Base-by-base conservation (phyloP, 768 basidiomycete species). In the Fomitopsis pulvina region DNA sequence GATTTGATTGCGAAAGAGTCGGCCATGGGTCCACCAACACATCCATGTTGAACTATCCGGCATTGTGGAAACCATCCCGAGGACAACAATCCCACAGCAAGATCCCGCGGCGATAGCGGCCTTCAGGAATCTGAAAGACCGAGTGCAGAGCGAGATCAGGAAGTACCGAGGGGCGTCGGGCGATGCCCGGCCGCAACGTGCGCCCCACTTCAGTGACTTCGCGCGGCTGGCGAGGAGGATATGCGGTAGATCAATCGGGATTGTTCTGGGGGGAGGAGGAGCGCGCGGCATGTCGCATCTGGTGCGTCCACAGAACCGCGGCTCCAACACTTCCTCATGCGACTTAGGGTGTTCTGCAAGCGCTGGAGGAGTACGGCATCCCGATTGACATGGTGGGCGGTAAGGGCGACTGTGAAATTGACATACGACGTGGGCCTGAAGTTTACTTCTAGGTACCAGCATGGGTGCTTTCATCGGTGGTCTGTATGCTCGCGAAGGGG, bases 231-330 rank as follows among this genome's bases (percentile, higher is more conserved):
- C 96, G 1, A 73, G 96, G 49, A 71, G 93, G 44, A 79, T 98
- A 30, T 96, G 93, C 61, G 96, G 94, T 12, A 89, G 84, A 59
- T 91, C 89, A 7, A 87, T 98, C 51, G 96, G 94, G 1, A 70
- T 99, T 39, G 93, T 98, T 6, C 77, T 99, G 1, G 96, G 96
- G 18, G 96, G 96, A 5, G 96, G 96, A n/a, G 96, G 96, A 16
- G 96, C 94, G 14, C 78, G 96, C 37, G 96, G 86, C n/a, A 72
- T 87, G 39, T 78, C 83, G 0, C 86, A 89, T 62, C 66, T 88
- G 40, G 79, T 81, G 54, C 45, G 73, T 59, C 16, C 20, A 21
- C 21, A 28, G 25, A 45, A 24, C 14, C 30, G 3, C 11, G n/a
- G 18, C n/a, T 4, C 11, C 22, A n/a, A 29, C 20, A 25, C 38